Evolutionary conservation across 805 yeast species (phyloP).

Genomic region (Yamadazyma tumulicola): DNA sequence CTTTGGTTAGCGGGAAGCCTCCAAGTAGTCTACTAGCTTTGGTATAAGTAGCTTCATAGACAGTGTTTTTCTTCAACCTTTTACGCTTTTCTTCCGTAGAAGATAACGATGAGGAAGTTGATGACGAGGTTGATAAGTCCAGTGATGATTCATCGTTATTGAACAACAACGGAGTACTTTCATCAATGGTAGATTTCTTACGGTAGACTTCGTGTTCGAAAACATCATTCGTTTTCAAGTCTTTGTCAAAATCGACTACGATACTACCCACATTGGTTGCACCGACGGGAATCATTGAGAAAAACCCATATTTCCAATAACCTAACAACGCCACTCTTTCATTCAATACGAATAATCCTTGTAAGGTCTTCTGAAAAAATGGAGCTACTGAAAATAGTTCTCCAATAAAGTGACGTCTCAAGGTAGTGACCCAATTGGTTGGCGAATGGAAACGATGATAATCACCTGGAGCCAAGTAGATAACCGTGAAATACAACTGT

Average conservation of each 20-base stretch:
- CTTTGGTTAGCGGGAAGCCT: constrained; percentile 86
- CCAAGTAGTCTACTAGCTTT: constrained; percentile 72
- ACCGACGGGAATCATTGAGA: constrained; percentile 98
- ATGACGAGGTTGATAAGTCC: not conserved
- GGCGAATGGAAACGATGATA: constrained; percentile 98
- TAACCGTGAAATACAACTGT: constrained; percentile 80
- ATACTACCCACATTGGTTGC: constrained; percentile 98
- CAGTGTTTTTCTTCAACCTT: constrained; percentile 67
- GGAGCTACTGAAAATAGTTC: constrained; percentile 96
- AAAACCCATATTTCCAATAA: constrained; percentile 94
- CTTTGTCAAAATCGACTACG: constrained; percentile 85
- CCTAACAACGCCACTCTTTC: constrained; percentile 96
- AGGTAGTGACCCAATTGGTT: constrained; percentile 88
- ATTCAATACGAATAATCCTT: constrained; percentile 83
- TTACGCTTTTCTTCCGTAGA: constrained; percentile 10
- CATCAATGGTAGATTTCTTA: constrained; percentile 18
- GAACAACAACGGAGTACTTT: constrained; percentile 29
- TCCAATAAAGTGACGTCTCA: constrained; percentile 94
- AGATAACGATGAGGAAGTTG: constrained; percentile 1
- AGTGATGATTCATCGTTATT: constrained; percentile 3
- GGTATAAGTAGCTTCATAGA: constrained; percentile 90
- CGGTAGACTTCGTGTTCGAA: constrained; percentile 48
- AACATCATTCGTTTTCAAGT: constrained; percentile 76
- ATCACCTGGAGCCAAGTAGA: constrained; percentile 96
- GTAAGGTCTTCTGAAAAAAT: constrained; percentile 82